Evolutionary conservation across 768 basidiomycete species (phyloP).

Genomic region (Trametes villosa): DNA sequence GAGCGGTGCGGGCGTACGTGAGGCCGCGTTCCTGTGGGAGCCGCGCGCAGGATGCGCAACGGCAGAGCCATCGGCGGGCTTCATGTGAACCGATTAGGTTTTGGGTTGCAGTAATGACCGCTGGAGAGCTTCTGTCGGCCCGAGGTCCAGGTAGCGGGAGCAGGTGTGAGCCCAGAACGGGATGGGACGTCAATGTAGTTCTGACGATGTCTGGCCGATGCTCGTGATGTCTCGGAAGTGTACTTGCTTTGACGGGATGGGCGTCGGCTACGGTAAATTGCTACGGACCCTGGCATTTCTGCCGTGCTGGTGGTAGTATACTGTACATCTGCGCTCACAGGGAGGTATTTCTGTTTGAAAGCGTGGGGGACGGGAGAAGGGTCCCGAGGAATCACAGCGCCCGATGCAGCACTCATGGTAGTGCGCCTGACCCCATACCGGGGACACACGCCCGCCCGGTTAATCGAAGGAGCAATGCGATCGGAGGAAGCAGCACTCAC

Average conservation of each 20-base stretch:
- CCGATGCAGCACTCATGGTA: background rate
- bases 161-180: background rate
- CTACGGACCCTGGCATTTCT: too few species aligned
- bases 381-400: background rate
- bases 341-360: background rate
- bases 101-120: conserved; percentile 4
- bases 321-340: background rate
- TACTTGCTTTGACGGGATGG: too few species aligned
- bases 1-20: background rate
- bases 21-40: background rate
- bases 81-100: conserved; percentile 11
- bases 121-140: conserved; percentile 10
- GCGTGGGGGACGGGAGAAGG: background rate
- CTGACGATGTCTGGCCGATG: too few species aligned
- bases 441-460: background rate
- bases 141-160: background rate
- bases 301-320: background rate
- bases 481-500: background rate
- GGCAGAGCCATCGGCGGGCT: conserved; percentile 1
- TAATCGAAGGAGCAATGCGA: background rate
- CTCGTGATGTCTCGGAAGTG: too few species aligned
- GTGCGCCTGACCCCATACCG: background rate
- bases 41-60: too few species aligned
- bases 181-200: too few species aligned
- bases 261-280: too few species aligned